phyloP scores from a whole-genome alignment of 768 basidiomycete species.

The Pluteus cervinus region DNA sequence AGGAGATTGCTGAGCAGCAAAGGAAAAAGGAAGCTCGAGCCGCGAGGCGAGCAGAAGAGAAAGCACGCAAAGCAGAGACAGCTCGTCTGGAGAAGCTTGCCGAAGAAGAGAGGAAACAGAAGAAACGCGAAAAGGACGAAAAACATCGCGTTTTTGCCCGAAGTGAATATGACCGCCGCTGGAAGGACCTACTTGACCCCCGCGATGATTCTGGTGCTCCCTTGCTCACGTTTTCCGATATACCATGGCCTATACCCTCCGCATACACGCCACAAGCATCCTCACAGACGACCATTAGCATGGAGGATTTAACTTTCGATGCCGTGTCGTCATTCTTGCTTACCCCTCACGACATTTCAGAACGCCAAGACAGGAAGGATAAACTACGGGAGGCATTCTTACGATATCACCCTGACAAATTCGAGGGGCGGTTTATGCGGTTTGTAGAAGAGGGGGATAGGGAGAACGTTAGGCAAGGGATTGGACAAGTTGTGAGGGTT shows the following conservation, averaged over 20 bases:
- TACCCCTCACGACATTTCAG: constrained; percentile 22
- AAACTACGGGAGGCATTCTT: constrained; percentile 62
- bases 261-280: constrained; percentile 23
- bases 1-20: constrained; percentile 58
- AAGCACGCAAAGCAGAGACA: constrained; percentile 49
- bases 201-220: constrained; percentile 13
- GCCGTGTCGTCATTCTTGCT: constrained; percentile 56
- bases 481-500: constrained; percentile 56
- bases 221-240: constrained; percentile 43
- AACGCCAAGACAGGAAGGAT: constrained; percentile 45
- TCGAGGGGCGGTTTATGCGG: constrained; percentile 65
- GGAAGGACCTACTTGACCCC: constrained; percentile 44
- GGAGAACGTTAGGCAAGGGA: constrained; percentile 49
- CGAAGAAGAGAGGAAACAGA: constrained; percentile 45
- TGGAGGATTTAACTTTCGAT: constrained; percentile 50
- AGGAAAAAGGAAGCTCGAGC: constrained; percentile 47
- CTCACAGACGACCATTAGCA: constrained; percentile 14
- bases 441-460: constrained; percentile 40
- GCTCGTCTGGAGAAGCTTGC: constrained; percentile 41
- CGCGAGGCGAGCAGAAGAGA: constrained; percentile 48
- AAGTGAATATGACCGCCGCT: constrained; percentile 48
- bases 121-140: constrained; percentile 41
- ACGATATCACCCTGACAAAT: constrained; percentile 80
- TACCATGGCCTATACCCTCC: constrained; percentile 67
- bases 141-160: constrained; percentile 39